Percentiles rank a stretch among this genome's conserved stretches.
Conservation (phyloP, 352 stramenopile genomes). For the Phytophthora agathidicida region DNA sequence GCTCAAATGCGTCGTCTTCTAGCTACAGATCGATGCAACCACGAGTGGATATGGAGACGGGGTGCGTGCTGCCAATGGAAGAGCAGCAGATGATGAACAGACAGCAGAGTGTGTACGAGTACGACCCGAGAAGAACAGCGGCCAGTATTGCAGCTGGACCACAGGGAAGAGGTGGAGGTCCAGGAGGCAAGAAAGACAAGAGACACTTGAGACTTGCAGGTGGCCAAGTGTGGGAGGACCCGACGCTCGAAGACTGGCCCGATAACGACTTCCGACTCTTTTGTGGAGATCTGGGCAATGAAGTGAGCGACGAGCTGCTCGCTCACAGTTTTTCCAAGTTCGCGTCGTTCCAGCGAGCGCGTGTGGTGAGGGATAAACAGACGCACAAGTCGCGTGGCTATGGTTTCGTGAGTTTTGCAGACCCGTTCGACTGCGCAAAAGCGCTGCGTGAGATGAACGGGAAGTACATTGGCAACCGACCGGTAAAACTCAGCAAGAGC, state of each 20-base stretch:
- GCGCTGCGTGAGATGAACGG: slow-evolving; percentile 97
- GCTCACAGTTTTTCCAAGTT: slow-evolving; percentile 79
- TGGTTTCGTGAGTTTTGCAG: slow-evolving; percentile 95
- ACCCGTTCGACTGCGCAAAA: slow-evolving; percentile 94
- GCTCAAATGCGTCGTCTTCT: neutral
- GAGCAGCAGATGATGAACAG: slow-evolving; percentile 85
- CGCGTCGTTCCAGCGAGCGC: slow-evolving; percentile 78
- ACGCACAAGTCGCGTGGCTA: slow-evolving; percentile 93
- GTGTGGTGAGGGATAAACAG: slow-evolving; percentile 84
- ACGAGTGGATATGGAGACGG: slow-evolving; percentile 75
- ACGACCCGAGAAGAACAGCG: slow-evolving; percentile 63
- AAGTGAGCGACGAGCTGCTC: slow-evolving; percentile 91
- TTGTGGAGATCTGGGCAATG: slow-evolving; percentile 94
- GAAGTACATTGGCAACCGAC: slow-evolving; percentile 95
- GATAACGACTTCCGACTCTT: slow-evolving; percentile 97
- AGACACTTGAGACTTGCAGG: slow-evolving; percentile 69
- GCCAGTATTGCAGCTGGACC: slow-evolving; percentile 27
- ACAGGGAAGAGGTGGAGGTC: neutral
- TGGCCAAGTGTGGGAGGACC: slow-evolving; percentile 93
- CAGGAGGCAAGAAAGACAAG: slow-evolving; percentile 41
- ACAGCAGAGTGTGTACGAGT: slow-evolving; percentile 88
- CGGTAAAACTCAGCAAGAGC: slow-evolving; percentile 95
- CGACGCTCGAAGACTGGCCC: slow-evolving; percentile 93
- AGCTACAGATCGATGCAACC: slow-evolving; percentile 36
- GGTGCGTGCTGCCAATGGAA: slow-evolving; percentile 60